Evolutionary conservation across 1,284 basidiomycete genomes (phyloP), one percentile per base, ranked within the genome.

Genomic region (Prillingera fragicola): DNA sequence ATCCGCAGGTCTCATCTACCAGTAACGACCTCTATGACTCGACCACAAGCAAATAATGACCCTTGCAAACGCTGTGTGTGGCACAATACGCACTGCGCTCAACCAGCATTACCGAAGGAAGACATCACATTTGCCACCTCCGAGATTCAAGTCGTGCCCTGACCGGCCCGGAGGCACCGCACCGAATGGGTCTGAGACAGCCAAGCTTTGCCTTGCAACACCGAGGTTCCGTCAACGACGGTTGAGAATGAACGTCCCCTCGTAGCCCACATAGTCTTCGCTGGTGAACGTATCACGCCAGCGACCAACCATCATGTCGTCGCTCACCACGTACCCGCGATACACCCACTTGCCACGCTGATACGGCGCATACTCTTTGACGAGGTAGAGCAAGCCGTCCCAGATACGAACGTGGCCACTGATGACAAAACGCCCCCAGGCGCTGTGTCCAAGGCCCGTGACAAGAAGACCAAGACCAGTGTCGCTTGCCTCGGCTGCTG

Each of bases 371-470:
- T 77, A 77, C 52, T 76, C 74, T 51, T 77, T 77, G 48, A 74
- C 70, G 34, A 77, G 59, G 38, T 66, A 70, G 26, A 73, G 61
- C 67, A 77, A 70, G 4, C 76, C 76, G 52, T 77, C 76, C 76
- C 76, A 77, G 10, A 62, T 55, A 18, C 76, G 56, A 1, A 77
- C 72, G 25, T 73, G 59, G 4, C 76, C 76, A 19, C 69, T 65
- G 9, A 77, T 60, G 17, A 73, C 62, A 53, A 77, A 77, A 22
- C 69, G 60, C 6, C 76, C 76, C 75, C 75, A 77, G 2, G 75
- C 74, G 9, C 67, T 71, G 57, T 77, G 76, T 0, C 76, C 76
- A 12, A 69, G 72, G 1, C 74, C 75, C 0, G 69, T 72, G 13
- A 76, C 56, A 7, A 75, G 48, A 43, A 75, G 59, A 50, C 71